Conservation (phyloP, 139 green algal species). For the Parachlorella kessleri region DNA sequence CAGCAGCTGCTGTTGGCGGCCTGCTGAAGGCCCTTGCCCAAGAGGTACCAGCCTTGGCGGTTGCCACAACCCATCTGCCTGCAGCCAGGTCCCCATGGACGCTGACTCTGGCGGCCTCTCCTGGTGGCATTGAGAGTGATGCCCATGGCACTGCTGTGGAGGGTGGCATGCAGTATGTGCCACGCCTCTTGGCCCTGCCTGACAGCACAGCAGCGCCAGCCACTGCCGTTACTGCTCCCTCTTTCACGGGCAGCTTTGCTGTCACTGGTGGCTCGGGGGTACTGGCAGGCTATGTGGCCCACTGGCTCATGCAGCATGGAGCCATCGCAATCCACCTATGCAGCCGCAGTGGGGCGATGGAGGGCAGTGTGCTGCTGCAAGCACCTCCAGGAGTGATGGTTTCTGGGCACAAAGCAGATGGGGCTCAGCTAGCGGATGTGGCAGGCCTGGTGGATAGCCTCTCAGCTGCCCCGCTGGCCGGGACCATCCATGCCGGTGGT, state of each 20-base stretch:
- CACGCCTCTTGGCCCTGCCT: not conserved
- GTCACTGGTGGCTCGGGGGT: slow-evolving; percentile 37
- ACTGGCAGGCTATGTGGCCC: slow-evolving; percentile 13
- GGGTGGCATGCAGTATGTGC: not conserved
- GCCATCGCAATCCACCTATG: slow-evolving; percentile 2
- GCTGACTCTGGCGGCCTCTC: not conserved
- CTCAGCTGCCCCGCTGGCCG: not conserved
- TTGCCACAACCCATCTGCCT: not conserved
- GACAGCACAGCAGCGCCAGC: not conserved
- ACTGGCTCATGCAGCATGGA: slow-evolving; percentile 30
- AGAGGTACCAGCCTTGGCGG: slow-evolving; percentile 9
- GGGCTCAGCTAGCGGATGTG: slow-evolving; percentile 1
- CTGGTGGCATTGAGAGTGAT: slow-evolving; percentile 1
- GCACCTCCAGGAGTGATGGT: too few species aligned
- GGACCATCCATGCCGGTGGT: slow-evolving; percentile 74
- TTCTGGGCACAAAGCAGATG: too few species aligned
- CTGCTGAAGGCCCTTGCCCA: slow-evolving; percentile 41
- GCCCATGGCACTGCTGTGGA: slow-evolving; percentile 12
- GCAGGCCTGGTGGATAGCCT: not conserved
- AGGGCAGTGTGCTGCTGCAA: too few species aligned
- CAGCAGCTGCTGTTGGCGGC: slow-evolving; percentile 20
- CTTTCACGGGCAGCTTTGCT: not conserved
- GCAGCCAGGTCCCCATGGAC: not conserved
- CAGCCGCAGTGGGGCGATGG: slow-evolving; percentile 22
- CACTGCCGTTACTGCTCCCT: too few species aligned